These are phyloP conservation scores for Pseudocercospora crystallina DNA, from an alignment of 2,329 filamentous ascomycete species.

Conservation along the genomic window DNA sequence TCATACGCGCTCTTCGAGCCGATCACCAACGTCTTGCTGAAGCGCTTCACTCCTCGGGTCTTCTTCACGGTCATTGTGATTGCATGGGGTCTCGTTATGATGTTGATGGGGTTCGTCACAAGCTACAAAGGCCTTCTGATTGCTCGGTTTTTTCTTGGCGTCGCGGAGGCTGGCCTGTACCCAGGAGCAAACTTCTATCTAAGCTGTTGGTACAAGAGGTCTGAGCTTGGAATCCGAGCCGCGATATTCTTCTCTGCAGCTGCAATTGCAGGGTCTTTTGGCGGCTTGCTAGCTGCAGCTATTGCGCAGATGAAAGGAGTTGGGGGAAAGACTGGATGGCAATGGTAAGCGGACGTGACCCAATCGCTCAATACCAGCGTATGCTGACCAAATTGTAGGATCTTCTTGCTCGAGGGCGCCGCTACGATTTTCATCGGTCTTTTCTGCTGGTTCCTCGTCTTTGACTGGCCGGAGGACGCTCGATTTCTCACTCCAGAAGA, in stretches of 20 bases:
- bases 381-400: conserved; percentile 22
- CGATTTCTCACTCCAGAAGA: conserved; percentile 55
- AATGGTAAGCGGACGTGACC: conserved; percentile 29
- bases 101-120: conserved; percentile 26
- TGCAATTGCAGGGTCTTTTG: conserved; percentile 75
- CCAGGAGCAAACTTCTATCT: conserved; percentile 78
- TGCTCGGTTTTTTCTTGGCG: conserved; percentile 33
- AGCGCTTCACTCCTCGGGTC: conserved; percentile 69
- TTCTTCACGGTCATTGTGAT: conserved; percentile 77
- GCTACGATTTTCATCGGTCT: conserved; percentile 61
- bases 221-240: conserved; percentile 64
- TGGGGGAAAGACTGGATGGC: conserved; percentile 46
- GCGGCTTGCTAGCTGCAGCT: conserved; percentile 69
- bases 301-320: conserved; percentile 70
- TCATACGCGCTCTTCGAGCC: conserved; percentile 80
- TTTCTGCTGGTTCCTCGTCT: conserved; percentile 32
- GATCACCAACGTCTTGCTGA: conserved; percentile 76
- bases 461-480: conserved; percentile 61
- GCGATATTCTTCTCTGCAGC: conserved; percentile 84
- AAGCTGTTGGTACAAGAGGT: conserved; percentile 78
- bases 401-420: conserved; percentile 59
- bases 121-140: conserved; percentile 32
- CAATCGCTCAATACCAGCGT: background rate
- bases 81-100: conserved; percentile 56
- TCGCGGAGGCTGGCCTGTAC: conserved; percentile 47